Conservation (phyloP, 139 green algal genomes). For the Volvox africanus region DNA sequence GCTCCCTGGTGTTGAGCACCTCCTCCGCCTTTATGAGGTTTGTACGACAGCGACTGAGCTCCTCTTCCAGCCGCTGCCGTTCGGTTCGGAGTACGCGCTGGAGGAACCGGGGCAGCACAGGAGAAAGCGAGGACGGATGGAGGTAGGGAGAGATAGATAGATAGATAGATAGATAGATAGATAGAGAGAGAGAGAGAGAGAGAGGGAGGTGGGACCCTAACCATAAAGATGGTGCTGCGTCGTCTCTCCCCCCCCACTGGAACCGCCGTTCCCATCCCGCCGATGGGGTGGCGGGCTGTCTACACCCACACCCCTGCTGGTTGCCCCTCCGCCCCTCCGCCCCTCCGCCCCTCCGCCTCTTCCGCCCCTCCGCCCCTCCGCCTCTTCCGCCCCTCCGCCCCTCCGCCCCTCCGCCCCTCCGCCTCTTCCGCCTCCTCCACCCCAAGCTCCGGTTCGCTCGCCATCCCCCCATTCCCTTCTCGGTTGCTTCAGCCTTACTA, state of each 20-base stretch:
- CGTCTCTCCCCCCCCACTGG: background rate
- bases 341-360: no score
- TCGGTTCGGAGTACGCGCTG: conserved; percentile 16
- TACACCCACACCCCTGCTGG: no score
- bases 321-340: no score
- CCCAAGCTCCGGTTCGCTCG: no score
- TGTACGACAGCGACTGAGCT: conserved; percentile 28
- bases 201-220: background rate
- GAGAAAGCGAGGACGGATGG: background rate
- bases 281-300: no score
- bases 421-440: no score
- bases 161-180: background rate
- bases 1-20: conserved; percentile 41
- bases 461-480: no score
- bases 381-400: no score
- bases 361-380: no score
- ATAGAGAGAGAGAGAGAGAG: background rate
- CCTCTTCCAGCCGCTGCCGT: conserved; percentile 5
- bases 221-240: background rate
- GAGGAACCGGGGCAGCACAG: background rate
- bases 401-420: no score
- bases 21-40: conserved; percentile 45
- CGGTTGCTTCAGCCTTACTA: no score
- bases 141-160: background rate
- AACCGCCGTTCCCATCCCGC: background rate